phyloP scores from a whole-genome alignment of 83 land plant species.

The Picea abies region DNA sequence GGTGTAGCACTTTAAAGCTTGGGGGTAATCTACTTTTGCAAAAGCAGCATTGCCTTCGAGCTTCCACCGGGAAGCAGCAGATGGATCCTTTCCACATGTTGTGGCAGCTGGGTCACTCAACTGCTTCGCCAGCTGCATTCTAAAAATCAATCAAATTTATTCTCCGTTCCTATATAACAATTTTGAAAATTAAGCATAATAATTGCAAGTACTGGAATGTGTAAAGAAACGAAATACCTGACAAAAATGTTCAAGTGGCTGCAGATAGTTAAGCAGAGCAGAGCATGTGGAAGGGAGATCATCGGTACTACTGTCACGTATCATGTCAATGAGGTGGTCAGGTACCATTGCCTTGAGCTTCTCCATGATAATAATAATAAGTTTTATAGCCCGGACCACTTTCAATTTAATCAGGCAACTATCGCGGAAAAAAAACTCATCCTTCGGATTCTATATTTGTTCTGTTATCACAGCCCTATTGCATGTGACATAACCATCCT shows the following conservation, averaged over 20 bases:
- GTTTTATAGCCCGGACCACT: no score
- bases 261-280: not conserved
- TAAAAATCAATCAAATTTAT: not conserved
- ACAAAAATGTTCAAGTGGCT: not conserved
- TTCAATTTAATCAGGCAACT: no score
- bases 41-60: slow-evolving; percentile 1
- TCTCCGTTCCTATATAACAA: not conserved
- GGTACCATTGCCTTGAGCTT: slow-evolving; percentile 3
- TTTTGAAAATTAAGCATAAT: not conserved
- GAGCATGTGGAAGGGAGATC: slow-evolving; percentile 5
- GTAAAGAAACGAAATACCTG: not conserved
- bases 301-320: not conserved
- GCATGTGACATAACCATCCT: no score
- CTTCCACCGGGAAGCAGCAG: not conserved
- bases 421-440: no score
- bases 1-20: not conserved
- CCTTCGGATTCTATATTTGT: no score
- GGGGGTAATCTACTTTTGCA: not conserved
- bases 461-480: no score
- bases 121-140: slow-evolving; percentile 8
- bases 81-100: slow-evolving; percentile 10
- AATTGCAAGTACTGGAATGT: not conserved
- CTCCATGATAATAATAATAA: not conserved
- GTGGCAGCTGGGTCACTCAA: slow-evolving; percentile 3
- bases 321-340: not conserved